Percentiles rank a stretch among this genome's conserved stretches.
Conservation (phyloP, 805 yeast species). For the Candida caryicola region DNA sequence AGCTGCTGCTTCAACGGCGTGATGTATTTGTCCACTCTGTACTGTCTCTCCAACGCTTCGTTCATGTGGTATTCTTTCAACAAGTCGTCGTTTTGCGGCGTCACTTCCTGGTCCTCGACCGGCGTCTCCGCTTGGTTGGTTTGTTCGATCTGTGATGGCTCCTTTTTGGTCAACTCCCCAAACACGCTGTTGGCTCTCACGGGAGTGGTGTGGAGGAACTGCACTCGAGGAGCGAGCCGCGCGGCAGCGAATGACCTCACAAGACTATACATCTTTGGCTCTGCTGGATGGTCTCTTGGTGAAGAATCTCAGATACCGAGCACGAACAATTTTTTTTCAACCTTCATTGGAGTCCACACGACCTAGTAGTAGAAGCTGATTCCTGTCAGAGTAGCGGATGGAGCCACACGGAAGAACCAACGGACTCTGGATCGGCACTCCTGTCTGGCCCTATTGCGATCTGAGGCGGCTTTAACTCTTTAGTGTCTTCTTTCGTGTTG, state of each 20-base stretch:
- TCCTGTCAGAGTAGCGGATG: no score
- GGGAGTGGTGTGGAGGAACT: conserved; percentile 10
- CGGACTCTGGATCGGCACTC: not conserved
- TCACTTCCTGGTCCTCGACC: conserved; percentile 14
- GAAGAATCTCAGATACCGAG: no score
- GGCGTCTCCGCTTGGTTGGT: conserved; percentile 8
- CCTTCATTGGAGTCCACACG: conserved; percentile 1
- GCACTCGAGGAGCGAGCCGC: not conserved
- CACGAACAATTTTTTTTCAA: conserved; percentile 4
- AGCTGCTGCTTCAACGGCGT: conserved; percentile 70
- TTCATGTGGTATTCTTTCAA: conserved; percentile 51
- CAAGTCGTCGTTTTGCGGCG: conserved; percentile 30
- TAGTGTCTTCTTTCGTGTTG: not conserved
- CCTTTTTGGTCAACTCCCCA: conserved; percentile 31
- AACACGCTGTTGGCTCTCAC: conserved; percentile 20
- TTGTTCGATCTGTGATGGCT: conserved; percentile 5
- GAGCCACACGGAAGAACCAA: no score
- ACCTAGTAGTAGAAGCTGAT: not conserved
- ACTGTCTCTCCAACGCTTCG: conserved; percentile 44
- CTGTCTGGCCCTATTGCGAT: not conserved
- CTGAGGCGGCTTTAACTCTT: conserved; percentile 1
- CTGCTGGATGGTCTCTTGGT: no score
- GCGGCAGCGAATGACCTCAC: not conserved
- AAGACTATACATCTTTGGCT: not conserved
- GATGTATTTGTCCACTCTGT: conserved; percentile 51